Base-by-base conservation (phyloP, 192 early-diverging fungal genomes). In the Globomyces pollinis-pini region DNA sequence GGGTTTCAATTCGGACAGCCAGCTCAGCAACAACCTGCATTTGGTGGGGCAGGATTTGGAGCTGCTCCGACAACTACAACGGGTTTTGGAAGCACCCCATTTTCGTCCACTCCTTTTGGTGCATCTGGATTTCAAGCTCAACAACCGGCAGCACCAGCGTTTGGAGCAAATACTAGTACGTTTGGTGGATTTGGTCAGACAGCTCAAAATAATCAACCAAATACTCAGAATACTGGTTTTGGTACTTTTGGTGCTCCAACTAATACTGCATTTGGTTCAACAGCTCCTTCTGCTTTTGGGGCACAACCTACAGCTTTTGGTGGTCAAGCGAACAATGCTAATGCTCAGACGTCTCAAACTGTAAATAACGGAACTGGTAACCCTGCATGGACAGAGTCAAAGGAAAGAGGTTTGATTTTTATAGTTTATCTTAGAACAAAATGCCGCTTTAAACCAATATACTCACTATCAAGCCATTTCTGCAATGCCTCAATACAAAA, bases 401-500 rank as follows among this genome's bases (percentile, higher is more conserved):
- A 67, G n/a, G 74, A 76, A 7, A 73, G 74, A 42, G 78, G 77
- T 21, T 61, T 60, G 26, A 59, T 63, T 41, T 50, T 43, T 8
- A 33, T 32, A 24, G 31, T 86, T 1, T 74, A 75, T 11, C 70
- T 72, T 24, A 23, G 11, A 9, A n/a, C n/a, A n/a, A n/a, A n/a
- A n/a, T n/a, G n/a, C n/a, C n/a, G n/a, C n/a, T n/a, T n/a, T n/a
- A n/a, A n/a, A n/a, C n/a, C 52, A 38, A 39, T 74, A 52, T 29
- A 76, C 70, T 30, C 62, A 75, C 16, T 87, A 84, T 57, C 79
- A 84, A 31, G 73, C 76, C 41, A 87, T 95, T 44, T 78, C 82
- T 33, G 88, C 89, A 23, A 95, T 94, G 92, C 81, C 84, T 9
- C 81, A 75, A 15, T 98, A 98, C 61, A 83, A 80, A 52, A 81